phyloP scores from a whole-genome alignment of 768 basidiomycete species.

The Boletus subcaerulescens region DNA sequence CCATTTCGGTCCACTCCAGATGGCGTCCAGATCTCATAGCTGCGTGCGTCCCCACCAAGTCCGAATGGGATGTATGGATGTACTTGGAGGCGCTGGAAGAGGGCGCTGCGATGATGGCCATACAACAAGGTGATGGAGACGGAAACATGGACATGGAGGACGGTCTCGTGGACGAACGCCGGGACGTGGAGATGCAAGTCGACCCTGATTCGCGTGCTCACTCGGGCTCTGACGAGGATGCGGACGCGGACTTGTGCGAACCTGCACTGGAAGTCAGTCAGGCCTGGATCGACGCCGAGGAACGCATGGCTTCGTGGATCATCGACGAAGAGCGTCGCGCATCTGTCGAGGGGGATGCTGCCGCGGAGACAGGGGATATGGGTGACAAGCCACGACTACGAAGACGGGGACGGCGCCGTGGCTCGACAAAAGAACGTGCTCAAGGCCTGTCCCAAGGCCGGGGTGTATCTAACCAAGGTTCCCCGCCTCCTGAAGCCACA shows the following conservation, averaged over 20 bases:
- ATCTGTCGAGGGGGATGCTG: neutral
- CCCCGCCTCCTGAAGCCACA: neutral
- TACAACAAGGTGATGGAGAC: constrained; percentile 12
- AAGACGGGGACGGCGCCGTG: constrained; percentile 10
- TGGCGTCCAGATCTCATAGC: constrained; percentile 78
- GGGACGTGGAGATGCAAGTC: neutral
- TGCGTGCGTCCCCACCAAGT: constrained; percentile 61
- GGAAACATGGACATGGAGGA: neutral
- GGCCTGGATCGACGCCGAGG: constrained; percentile 35
- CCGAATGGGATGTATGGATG: constrained; percentile 59
- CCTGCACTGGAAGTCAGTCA: constrained; percentile 38
- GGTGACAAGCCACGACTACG: constrained; percentile 2
- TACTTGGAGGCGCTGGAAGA: constrained; percentile 57
- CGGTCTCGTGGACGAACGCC: neutral
- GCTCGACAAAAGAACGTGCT: neutral
- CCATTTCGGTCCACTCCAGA: constrained; percentile 61
- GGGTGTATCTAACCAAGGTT: neutral
- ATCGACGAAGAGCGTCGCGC: constrained; percentile 12
- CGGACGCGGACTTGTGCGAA: constrained; percentile 9
- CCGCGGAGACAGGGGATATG: neutral
- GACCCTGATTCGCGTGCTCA: constrained; percentile 29
- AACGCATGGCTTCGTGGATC: constrained; percentile 28
- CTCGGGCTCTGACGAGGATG: constrained; percentile 1
- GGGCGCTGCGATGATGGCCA: constrained; percentile 15
- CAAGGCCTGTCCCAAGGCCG: neutral